phyloP scores from a whole-genome alignment of 2,329 filamentous ascomycete genomes.

The Pseudogymnoascus pannorum region DNA sequence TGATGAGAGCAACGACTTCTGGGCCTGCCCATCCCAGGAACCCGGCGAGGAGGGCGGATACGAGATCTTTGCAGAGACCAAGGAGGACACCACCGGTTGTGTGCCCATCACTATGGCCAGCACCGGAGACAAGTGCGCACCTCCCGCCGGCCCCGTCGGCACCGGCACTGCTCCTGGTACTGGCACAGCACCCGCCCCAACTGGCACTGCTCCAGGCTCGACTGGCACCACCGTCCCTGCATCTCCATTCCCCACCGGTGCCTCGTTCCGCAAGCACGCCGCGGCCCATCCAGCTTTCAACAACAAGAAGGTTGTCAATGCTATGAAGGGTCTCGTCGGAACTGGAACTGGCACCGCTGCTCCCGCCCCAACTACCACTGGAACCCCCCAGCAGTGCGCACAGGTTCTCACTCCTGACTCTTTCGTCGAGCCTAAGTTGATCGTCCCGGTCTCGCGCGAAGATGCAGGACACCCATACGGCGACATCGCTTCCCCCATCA shows the following conservation, averaged over 20 bases:
- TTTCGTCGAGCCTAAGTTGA: slow-evolving; percentile 24
- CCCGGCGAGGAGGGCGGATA: slow-evolving; percentile 23
- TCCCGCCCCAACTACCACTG: neutral
- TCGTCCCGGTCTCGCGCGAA: slow-evolving; percentile 22
- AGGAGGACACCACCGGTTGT: slow-evolving; percentile 21
- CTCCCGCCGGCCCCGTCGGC: neutral
- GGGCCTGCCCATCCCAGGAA: slow-evolving; percentile 23
- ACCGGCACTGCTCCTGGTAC: neutral
- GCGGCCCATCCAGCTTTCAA: neutral
- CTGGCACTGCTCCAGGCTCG: neutral
- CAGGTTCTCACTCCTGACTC: slow-evolving; percentile 17
- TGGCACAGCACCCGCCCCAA: neutral
- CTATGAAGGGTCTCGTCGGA: neutral
- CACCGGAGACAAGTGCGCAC: neutral
- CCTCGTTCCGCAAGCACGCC: neutral
- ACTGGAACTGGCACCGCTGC: neutral
- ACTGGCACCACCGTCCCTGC: neutral
- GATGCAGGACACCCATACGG: slow-evolving; percentile 18
- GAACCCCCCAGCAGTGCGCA: slow-evolving; percentile 18
- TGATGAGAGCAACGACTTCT: slow-evolving; percentile 17
- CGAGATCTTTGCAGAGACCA: slow-evolving; percentile 21
- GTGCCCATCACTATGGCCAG: slow-evolving; percentile 18
- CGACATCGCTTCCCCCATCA: slow-evolving; percentile 19
- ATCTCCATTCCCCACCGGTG: neutral
- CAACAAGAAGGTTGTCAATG: neutral